Conservation (phyloP, 169 alveolate species). For the Plasmodium berghei region DNA sequence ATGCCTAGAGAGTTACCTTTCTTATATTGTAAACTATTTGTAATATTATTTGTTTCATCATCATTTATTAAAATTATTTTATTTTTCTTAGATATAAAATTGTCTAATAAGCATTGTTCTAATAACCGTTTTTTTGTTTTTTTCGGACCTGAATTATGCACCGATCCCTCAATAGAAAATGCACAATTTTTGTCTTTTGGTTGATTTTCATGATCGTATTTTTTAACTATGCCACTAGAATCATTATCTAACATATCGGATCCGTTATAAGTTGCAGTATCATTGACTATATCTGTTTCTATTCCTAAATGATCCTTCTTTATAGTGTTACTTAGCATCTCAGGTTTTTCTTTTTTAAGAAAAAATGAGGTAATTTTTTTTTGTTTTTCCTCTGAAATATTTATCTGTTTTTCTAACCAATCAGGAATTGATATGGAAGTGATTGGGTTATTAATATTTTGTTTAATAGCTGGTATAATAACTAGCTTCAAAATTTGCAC, state of each 20-base stretch:
- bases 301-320: slow-evolving; percentile 44
- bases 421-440: slow-evolving; percentile 95
- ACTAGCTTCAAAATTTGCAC: slow-evolving; percentile 94
- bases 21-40: slow-evolving; percentile 18
- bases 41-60: slow-evolving; percentile 3
- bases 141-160: background rate
- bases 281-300: slow-evolving; percentile 1
- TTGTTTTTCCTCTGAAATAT: slow-evolving; percentile 78
- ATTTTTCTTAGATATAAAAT: slow-evolving; percentile 38
- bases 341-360: slow-evolving; percentile 40
- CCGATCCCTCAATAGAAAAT: background rate
- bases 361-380: slow-evolving; percentile 76
- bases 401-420: slow-evolving; percentile 91
- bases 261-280: background rate
- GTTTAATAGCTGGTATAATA: slow-evolving; percentile 96
- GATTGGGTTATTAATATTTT: slow-evolving; percentile 94
- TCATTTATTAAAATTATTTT: slow-evolving; percentile 36
- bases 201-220: background rate
- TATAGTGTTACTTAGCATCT: background rate
- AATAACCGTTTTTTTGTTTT: slow-evolving; percentile 19
- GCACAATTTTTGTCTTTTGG: slow-evolving; percentile 45
- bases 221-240: background rate
- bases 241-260: background rate
- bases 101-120: slow-evolving; percentile 42
- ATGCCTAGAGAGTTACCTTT: slow-evolving; percentile 20